Percentiles rank a stretch among this genome's conserved stretches.
Conservation (phyloP, 768 basidiomycete species). For the Rhizopogon roseolus region DNA sequence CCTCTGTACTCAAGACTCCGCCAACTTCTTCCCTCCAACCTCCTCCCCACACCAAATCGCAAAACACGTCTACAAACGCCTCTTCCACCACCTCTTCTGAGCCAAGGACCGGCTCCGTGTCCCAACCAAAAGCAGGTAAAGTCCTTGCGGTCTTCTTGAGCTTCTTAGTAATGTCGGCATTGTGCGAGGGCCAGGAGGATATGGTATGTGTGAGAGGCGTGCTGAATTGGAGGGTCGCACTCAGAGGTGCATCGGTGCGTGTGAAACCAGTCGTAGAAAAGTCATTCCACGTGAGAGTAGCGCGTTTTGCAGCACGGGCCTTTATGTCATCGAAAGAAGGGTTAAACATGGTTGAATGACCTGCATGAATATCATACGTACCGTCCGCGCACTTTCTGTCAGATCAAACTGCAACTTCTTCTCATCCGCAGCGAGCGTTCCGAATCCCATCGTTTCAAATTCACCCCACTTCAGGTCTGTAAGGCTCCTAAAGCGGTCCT, state of each 20-base stretch:
- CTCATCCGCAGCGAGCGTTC: constrained; percentile 40
- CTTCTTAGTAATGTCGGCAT: constrained; percentile 68
- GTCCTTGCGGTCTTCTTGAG: constrained; percentile 72
- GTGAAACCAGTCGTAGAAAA: constrained; percentile 83
- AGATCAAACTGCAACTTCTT: constrained; percentile 91
- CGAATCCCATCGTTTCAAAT: constrained; percentile 84
- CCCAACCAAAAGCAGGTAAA: constrained; percentile 88
- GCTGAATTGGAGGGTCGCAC: constrained; percentile 78
- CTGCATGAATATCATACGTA: constrained; percentile 19
- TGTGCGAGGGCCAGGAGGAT: constrained; percentile 69
- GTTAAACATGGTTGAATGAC: constrained; percentile 7
- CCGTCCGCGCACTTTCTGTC: constrained; percentile 78
- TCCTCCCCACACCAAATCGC: constrained; percentile 74
- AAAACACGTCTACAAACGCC: constrained; percentile 84
- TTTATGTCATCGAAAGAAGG: constrained; percentile 19
- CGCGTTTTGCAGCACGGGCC: constrained; percentile 68
- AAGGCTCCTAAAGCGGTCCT: constrained; percentile 73
- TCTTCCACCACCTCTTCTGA: constrained; percentile 84
- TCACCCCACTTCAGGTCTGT: constrained; percentile 91
- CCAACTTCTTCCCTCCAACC: constrained; percentile 89
- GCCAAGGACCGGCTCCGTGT: constrained; percentile 79
- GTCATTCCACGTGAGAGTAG: constrained; percentile 87
- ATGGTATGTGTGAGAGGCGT: constrained; percentile 53
- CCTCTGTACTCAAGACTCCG: constrained; percentile 73
- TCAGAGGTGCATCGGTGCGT: constrained; percentile 70